Evolutionary conservation across 352 stramenopile species (phyloP).

Genomic region (Phytophthora quininea): DNA sequence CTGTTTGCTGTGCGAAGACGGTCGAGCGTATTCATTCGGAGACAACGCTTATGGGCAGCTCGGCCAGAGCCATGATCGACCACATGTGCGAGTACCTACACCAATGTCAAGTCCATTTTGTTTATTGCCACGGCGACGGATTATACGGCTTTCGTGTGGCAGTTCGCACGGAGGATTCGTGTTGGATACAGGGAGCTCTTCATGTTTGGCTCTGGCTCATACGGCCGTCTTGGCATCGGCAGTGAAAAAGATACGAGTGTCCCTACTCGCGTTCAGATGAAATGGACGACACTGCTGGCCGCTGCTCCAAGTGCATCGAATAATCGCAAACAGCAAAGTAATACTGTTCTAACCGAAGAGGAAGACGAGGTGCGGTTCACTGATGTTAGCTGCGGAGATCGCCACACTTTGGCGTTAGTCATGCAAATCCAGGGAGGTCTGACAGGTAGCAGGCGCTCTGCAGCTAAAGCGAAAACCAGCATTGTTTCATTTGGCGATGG

Average conservation of each 20-base stretch:
- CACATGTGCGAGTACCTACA: conserved; percentile 10
- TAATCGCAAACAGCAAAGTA: conserved; percentile 15
- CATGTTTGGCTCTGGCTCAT: conserved; percentile 73
- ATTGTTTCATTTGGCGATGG: conserved; percentile 75
- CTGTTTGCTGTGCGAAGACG: conserved; percentile 52
- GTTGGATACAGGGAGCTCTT: conserved; percentile 57
- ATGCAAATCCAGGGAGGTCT: conserved; percentile 5
- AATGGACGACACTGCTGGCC: conserved; percentile 41
- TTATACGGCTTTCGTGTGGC: conserved; percentile 60
- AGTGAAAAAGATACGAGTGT: conserved; percentile 22
- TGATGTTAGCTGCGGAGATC: conserved; percentile 72
- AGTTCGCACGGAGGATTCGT: conserved; percentile 64
- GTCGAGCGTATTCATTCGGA: conserved; percentile 56
- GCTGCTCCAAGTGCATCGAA: conserved; percentile 1
- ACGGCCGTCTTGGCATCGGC: conserved; percentile 60
- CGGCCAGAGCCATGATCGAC: conserved; percentile 47
- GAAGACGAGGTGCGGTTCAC: conserved; percentile 55
- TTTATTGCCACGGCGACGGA: conserved; percentile 28
- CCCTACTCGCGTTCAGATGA: conserved; percentile 45
- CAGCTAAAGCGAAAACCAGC: conserved; percentile 30
- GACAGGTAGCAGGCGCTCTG: conserved; percentile 7
- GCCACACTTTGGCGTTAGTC: conserved; percentile 59
- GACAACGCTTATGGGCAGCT: conserved; percentile 68
- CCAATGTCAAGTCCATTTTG: conserved; percentile 33
- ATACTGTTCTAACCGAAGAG: conserved; percentile 9